Base-by-base conservation (phyloP, 2,329 filamentous ascomycete genomes). In the Sporothrix pallida region DNA sequence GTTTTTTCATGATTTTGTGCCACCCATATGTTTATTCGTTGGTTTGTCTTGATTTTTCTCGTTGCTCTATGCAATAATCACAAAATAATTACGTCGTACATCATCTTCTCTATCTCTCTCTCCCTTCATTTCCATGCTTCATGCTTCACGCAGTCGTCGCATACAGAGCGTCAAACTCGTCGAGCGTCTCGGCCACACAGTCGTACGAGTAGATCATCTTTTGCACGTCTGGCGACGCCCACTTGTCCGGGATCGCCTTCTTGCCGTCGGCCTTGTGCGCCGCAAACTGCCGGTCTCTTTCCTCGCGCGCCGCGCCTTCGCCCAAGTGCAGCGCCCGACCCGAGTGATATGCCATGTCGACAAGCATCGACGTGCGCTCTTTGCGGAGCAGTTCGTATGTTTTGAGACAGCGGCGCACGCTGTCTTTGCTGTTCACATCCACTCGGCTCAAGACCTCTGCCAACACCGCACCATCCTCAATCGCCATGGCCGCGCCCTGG, bases 211-310 rank as follows among this genome's bases (percentile, higher is more conserved):
- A 92, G 75, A 92, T 88, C 85, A 87, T 87, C 80, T 87, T 85
- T 81, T 92, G 90, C 58, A 92, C 88, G 78, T 92, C 90, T 10
- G 89, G 89, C 80, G 90, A 91, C 2, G 89, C 89, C 90, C 90
- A 92, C 82, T 91, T 92, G 81, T 92, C 90, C 2, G 89, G 89
- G 74, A 87, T 87, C 73, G 82, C 82, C 75, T 81, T 84, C 78
- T 85, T 86, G 79, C 78, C 83, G 77, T 83, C 79, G 12, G 71
- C 23, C 75, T 83, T 84, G 75, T 87, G 83, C 71, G 86, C 83
- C 58, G 84, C 86, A 79, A 90, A 88, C 81, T 84, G 83, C 72
- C 82, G 84, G 77, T 90, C 88, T 50, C 88, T 83, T 82, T 89
- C 87, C 79, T 89, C 86, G 78, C 87, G 87, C 42, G 87, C 87